These are phyloP conservation scores for Tetradesmus lagerheimii DNA, from an alignment of 139 green algal species.

Conservation along the genomic window DNA sequence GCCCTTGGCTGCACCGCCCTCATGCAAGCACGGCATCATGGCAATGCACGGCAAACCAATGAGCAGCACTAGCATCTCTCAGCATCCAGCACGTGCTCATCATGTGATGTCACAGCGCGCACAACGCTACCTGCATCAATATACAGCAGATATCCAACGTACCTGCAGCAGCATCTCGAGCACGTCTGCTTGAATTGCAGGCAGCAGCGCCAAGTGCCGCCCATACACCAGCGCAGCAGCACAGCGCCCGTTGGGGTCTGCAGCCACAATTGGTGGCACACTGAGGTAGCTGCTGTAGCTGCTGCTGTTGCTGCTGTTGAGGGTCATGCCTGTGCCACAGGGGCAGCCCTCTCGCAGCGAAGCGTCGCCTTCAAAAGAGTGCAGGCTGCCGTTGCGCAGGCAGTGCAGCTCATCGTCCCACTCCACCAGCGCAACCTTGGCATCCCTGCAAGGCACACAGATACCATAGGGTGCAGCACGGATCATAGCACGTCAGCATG, in stretches of 20 bases:
- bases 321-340: neutral
- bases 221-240: conserved; percentile 81
- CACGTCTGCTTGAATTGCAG: conserved; percentile 60
- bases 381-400: conserved; percentile 77
- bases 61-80: too few relatives aligned
- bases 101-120: too few relatives aligned
- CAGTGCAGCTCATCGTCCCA: conserved; percentile 76
- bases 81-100: neutral
- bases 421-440: conserved; percentile 90
- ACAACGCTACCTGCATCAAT: too few relatives aligned
- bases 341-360: conserved; percentile 40
- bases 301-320: conserved; percentile 1
- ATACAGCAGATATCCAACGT: neutral
- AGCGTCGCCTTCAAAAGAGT: conserved; percentile 88
- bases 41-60: too few relatives aligned
- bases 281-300: neutral
- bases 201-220: conserved; percentile 82
- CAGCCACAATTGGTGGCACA: neutral
- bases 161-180: conserved; percentile 42
- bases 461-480: too few relatives aligned
- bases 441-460: too few relatives aligned
- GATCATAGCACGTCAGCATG: too few relatives aligned
- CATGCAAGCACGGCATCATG: conserved; percentile 9
- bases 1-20: conserved; percentile 18
- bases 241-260: conserved; percentile 66